Conservation (phyloP, 495 filamentous ascomycete genomes). For the Lasiosphaeria miniovina region DNA sequence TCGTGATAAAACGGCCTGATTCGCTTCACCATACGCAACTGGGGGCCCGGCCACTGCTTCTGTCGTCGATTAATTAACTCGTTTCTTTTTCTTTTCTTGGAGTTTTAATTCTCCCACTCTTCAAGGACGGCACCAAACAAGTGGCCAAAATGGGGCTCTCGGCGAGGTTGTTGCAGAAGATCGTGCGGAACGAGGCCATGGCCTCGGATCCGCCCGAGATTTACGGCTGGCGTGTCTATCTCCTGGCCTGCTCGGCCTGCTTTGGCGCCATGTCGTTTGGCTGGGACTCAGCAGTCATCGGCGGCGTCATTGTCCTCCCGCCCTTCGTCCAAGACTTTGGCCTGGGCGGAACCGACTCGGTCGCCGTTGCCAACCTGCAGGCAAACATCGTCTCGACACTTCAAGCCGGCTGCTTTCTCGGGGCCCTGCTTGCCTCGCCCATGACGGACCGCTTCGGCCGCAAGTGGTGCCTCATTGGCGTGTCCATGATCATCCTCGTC, state of each 20-base stretch:
- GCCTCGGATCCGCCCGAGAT: conserved; percentile 69
- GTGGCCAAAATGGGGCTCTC: conserved; percentile 26
- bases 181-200: conserved; percentile 80
- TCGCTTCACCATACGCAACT: background rate
- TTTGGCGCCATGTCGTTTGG: conserved; percentile 76
- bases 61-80: too few species aligned
- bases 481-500: conserved; percentile 52
- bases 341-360: conserved; percentile 25
- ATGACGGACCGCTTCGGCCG: conserved; percentile 46
- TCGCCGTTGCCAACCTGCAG: conserved; percentile 35
- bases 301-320: conserved; percentile 57
- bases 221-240: conserved; percentile 73
- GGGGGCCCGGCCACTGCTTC: too few species aligned
- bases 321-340: conserved; percentile 45
- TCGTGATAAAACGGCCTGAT: background rate
- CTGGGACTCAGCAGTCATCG: conserved; percentile 64
- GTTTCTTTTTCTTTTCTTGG: background rate
- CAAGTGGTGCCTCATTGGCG: conserved; percentile 55
- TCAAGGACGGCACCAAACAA: background rate
- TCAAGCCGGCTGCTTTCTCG: conserved; percentile 54
- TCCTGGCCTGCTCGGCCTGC: conserved; percentile 67
- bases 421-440: conserved; percentile 34
- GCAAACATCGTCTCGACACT: conserved; percentile 54
- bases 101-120: background rate
- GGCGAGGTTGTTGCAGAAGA: conserved; percentile 51